Base-by-base conservation (phyloP, 257 asterid genomes). In the Petunia axillaris region DNA sequence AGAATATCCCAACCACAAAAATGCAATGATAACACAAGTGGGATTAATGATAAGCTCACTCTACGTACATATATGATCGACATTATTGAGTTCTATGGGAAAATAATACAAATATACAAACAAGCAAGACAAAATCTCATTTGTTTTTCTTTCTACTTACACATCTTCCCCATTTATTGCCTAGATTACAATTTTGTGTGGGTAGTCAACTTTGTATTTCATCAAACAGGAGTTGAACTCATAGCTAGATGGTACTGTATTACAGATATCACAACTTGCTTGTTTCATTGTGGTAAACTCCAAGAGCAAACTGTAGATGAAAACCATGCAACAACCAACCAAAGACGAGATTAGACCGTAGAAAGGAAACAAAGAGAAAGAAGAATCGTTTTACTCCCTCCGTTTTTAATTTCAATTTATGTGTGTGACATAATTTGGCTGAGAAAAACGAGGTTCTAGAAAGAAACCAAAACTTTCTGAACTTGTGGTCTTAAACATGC, bases 251-350 rank as follows among this genome's bases (percentile, higher is more conserved):
- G 50, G 43, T 46, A 77, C 57, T 60, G 64, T 1, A 25, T 44
- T 63, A 13, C 54, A 50, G 65, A 81, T 58, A 40, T 85, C 84
- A 73, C 25, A 25, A 25, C 25, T 25, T 25, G 25, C 25, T 25
- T 25, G 25, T 25, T 25, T 25, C 25, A 25, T 25, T 81, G 71
- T 78, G 77, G 57, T 76, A 67, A 84, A 88, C 67, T 76, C 89
- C 97, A 79, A 91, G 87, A 40, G 89, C 93, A 81, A 96, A 90
- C 97, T 93, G 97, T 87, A 84, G 60, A 78, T 25, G 77, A 80
- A 8, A 38, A 76, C 83, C 80, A 67, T 13, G 67, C 16, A 37
- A 75, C 40, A 14, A 76, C 58, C 59, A 76, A 4, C n/a, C 64
- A 11, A 54, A 50, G 15, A 0, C n/a, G 41, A 75, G 52, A 39